Percentiles rank a stretch among this genome's conserved stretches.
These are phyloP conservation scores for Rubia occidens DNA, from an alignment of 305 asterid genomes.

Conservation along the genomic window DNA sequence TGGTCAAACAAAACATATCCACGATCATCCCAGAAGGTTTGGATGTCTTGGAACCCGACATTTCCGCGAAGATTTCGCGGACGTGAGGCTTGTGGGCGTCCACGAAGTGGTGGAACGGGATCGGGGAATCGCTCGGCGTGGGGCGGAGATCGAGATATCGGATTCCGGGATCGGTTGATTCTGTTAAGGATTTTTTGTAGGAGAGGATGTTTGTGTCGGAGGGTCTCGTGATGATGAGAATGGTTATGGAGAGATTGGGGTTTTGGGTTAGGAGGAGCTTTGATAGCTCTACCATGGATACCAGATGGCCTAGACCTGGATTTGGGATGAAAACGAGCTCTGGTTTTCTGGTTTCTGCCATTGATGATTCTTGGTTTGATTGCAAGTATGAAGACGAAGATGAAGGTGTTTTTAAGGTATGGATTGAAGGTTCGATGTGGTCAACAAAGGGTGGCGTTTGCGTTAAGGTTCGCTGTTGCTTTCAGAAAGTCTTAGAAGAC, in stretches of 20 bases:
- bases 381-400: neutral
- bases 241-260: neutral
- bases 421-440: neutral
- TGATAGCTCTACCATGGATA: neutral
- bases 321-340: constrained; percentile 8
- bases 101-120: neutral
- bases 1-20: neutral
- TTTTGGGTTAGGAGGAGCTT: constrained; percentile 2
- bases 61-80: neutral
- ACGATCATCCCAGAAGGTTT: constrained; percentile 10
- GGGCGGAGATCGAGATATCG: constrained; percentile 1
- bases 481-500: neutral
- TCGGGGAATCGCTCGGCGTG: neutral
- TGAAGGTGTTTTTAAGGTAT: neutral
- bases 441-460: neutral
- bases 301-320: constrained; percentile 5
- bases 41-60: neutral
- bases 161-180: constrained; percentile 1
- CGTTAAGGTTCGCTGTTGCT: neutral
- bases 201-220: constrained; percentile 6
- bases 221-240: constrained; percentile 9
- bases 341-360: constrained; percentile 9
- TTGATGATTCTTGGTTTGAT: neutral
- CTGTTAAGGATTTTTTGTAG: constrained; percentile 1
- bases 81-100: constrained; percentile 11